Evolutionary conservation across 345 rosid species (phyloP), one percentile per base, ranked within the genome.

Genomic region (Salix koriyanagi): DNA sequence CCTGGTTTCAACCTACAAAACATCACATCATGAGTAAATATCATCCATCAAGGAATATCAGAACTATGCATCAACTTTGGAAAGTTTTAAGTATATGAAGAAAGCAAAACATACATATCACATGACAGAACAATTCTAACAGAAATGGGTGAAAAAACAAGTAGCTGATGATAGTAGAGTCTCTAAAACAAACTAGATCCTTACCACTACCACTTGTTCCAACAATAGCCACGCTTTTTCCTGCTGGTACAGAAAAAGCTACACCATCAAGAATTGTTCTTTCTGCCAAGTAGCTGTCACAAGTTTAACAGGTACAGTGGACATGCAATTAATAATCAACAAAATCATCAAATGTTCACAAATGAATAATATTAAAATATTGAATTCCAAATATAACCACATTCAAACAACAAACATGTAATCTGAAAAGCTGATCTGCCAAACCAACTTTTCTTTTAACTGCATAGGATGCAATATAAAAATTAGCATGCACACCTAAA

Each of bases 191-290:
- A 44, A 73, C 34, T 13, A 52, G 79, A 79, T 61, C 34, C 89
- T 83, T 89, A 92, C 98, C 98, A 65, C 99, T 96, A 75, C 98
- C 98, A 76, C 99, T 96, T n/a, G 99, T 94, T 77, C 99, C 98
- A 78, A 93, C 98, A 82, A 96, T 91, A 76, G 99, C 99, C 81
- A 93, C 93, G 84, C 98, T 96, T 82, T 92, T 94, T 74, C 97
- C 99, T 70, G 97, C 95, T 16, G 97, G 97, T 65, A 93, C 92
- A 48, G 83, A 83, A 85, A 94, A 96, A 72, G 98, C 92, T 71
- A 96, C 86, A 75, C 98, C 97, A 81, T 96, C 91, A 79, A 96
- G 91, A 78, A 91, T 93, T 85, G 89, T 96, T 80, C 99, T 88
- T 77, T 90, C 98, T 58, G 84, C 71, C 80, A 87, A 79, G 89